Percentiles rank a stretch among this genome's conserved stretches.
Evolutionary conservation across 2,329 filamentous ascomycete species (phyloP).

Genomic region (Tympanopsis confertula): DNA sequence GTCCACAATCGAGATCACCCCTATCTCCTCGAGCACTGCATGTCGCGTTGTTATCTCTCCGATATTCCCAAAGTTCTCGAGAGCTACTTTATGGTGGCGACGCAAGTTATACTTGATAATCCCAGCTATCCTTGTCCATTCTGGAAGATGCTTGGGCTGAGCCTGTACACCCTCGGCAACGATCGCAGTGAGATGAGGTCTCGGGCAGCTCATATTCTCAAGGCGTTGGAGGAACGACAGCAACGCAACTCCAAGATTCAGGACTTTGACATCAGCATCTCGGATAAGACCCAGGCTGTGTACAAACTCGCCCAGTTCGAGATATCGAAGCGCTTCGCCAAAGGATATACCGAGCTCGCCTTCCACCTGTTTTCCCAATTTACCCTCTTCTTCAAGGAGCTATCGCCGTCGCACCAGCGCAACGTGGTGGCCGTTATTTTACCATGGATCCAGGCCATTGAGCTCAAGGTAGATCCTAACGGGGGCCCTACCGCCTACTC

Average conservation of each 20-base stretch:
- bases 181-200: slow-evolving; percentile 80
- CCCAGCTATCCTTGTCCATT: slow-evolving; percentile 75
- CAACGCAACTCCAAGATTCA: slow-evolving; percentile 75
- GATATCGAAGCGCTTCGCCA: slow-evolving; percentile 79
- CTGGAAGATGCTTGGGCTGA: slow-evolving; percentile 81
- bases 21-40: slow-evolving; percentile 77
- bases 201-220: slow-evolving; percentile 72
- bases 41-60: slow-evolving; percentile 79
- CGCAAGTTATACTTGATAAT: slow-evolving; percentile 72
- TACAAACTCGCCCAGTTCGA: slow-evolving; percentile 97
- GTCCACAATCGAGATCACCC: slow-evolving; percentile 79
- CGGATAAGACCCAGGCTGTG: slow-evolving; percentile 94
- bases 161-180: slow-evolving; percentile 84
- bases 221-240: slow-evolving; percentile 67
- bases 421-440: slow-evolving; percentile 90
- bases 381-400: slow-evolving; percentile 79
- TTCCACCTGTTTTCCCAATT: slow-evolving; percentile 96
- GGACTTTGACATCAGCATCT: slow-evolving; percentile 96
- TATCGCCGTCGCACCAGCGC: slow-evolving; percentile 71
- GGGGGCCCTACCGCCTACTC: slow-evolving; percentile 82
- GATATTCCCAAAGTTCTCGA: slow-evolving; percentile 74
- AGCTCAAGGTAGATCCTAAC: slow-evolving; percentile 82
- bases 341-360: slow-evolving; percentile 76
- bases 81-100: slow-evolving; percentile 90
- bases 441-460: slow-evolving; percentile 91